phyloP scores from a whole-genome alignment of 192 early-diverging fungal species.

The Pilobolus umbonatus region DNA sequence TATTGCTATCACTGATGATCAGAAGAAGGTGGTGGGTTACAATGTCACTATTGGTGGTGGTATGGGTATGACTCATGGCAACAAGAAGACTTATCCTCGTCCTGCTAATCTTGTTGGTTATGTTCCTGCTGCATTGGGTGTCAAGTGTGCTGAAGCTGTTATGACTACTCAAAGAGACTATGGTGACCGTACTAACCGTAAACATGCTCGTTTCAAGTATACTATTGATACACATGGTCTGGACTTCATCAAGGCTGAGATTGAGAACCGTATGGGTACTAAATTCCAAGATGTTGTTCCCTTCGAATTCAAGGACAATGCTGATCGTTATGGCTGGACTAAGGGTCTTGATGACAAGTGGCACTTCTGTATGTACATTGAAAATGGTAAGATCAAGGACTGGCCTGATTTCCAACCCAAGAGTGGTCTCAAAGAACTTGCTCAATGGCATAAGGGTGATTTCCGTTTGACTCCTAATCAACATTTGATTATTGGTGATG shows the following conservation, averaged over 20 bases:
- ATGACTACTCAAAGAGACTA: slow-evolving; percentile 91
- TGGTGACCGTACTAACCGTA: slow-evolving; percentile 95
- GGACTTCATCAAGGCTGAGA: slow-evolving; percentile 84
- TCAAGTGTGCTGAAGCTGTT: slow-evolving; percentile 84
- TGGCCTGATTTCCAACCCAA: slow-evolving; percentile 66
- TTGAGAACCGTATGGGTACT: slow-evolving; percentile 79
- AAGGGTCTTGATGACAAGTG: slow-evolving; percentile 60
- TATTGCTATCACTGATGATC: slow-evolving; percentile 81
- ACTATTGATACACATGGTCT: slow-evolving; percentile 94
- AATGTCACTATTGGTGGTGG: slow-evolving; percentile 95
- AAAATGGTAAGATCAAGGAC: slow-evolving; percentile 91
- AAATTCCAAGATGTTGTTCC: slow-evolving; percentile 61
- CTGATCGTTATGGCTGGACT: slow-evolving; percentile 94
- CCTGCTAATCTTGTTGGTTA: slow-evolving; percentile 78
- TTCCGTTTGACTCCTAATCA: slow-evolving; percentile 93
- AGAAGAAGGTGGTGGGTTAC: slow-evolving; percentile 78
- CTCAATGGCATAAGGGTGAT: slow-evolving; percentile 65
- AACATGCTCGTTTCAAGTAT: slow-evolving; percentile 98
- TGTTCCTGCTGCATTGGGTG: slow-evolving; percentile 69
- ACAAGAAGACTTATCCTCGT: slow-evolving; percentile 95
- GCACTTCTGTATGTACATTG: slow-evolving; percentile 86
- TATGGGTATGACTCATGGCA: slow-evolving; percentile 98
- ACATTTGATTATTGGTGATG: slow-evolving; percentile 80
- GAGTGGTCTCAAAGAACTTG: slow-evolving; percentile 75
- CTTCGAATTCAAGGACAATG: slow-evolving; percentile 81